Evolutionary conservation across 2,329 filamentous ascomycete species (phyloP).

Genomic region (Metarhizium humberi): DNA sequence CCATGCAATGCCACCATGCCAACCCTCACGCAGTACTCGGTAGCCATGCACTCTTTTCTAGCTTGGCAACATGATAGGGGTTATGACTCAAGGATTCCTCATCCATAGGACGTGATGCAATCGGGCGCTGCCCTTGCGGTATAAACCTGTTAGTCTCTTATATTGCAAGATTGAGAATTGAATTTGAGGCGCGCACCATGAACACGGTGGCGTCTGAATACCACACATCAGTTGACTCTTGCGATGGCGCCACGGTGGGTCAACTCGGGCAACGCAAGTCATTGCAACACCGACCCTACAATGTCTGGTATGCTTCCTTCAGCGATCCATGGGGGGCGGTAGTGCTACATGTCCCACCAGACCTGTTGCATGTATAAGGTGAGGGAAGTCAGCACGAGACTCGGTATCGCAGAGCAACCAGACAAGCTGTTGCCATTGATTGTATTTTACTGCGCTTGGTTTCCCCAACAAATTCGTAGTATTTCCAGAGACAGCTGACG

Average conservation of each 20-base stretch:
- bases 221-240: background rate
- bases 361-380: too few relatives aligned
- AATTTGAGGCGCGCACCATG: background rate
- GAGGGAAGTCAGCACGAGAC: too few relatives aligned
- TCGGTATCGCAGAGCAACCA: too few relatives aligned
- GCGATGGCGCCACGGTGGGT: background rate
- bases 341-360: background rate
- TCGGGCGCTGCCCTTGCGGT: too few relatives aligned
- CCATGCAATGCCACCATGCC: background rate
- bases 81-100: too few relatives aligned
- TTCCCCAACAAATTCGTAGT: too few relatives aligned
- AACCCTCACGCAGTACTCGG: background rate
- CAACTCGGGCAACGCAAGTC: background rate
- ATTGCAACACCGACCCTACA: background rate
- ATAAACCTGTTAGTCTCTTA: too few relatives aligned
- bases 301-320: background rate
- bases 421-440: too few relatives aligned
- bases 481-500: too few relatives aligned
- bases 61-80: too few relatives aligned
- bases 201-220: background rate
- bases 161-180: background rate
- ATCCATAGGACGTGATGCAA: too few relatives aligned
- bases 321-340: background rate
- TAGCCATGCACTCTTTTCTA: background rate
- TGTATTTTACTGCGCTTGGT: too few relatives aligned